Evolutionary conservation across 129 eudicot species (phyloP), one percentile per base, ranked within the genome.

Genomic region (Pittosporum tobira): DNA sequence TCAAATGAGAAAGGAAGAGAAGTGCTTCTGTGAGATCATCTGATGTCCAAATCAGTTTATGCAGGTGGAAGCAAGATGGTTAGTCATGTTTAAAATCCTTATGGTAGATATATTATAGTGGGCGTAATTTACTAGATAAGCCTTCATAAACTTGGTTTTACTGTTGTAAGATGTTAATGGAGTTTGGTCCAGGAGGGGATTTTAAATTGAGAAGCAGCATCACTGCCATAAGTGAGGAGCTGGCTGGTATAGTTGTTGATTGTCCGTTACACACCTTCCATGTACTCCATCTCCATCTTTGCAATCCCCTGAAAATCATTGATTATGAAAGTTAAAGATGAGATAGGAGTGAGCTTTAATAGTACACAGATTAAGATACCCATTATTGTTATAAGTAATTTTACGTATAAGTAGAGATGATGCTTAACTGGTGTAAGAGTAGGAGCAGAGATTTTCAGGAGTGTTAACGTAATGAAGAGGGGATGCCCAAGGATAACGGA

Each of bases 11-110:
- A 25, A 90, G 94, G 75, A 90, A 90, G 45, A 90, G 81, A 42
- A 85, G 69, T 45, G 97, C 88, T 70, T 90, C 87, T 7, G 95
- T 85, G 45, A 85, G 87, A 69, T 90, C 83, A 83, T 85, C 97
- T 85, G 83, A 58, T 42, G 19, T 22, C 47, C 20, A 19, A 56
- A 38, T 23, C 2, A 1, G 5, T 0, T 24, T 26, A n/a, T n/a
- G 48, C 3, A 58, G 29, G 63, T 43, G 24, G 50, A 29, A 29
- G 36, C 51, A 23, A 27, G n/a, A 56, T 28, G 46, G 26, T 55
- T 68, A 21, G 43, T 48, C 23, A 51, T 23, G 34, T 23, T 51
- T n/a, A 51, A 48, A n/a, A n/a, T n/a, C n/a, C 23, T 9, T 20
- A 6, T 21, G 28, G 13, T 28, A 22, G 16, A 30, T 14, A 21